Base-by-base conservation (phyloP, 441 rosid genomes). In the Viola pubescens region DNA sequence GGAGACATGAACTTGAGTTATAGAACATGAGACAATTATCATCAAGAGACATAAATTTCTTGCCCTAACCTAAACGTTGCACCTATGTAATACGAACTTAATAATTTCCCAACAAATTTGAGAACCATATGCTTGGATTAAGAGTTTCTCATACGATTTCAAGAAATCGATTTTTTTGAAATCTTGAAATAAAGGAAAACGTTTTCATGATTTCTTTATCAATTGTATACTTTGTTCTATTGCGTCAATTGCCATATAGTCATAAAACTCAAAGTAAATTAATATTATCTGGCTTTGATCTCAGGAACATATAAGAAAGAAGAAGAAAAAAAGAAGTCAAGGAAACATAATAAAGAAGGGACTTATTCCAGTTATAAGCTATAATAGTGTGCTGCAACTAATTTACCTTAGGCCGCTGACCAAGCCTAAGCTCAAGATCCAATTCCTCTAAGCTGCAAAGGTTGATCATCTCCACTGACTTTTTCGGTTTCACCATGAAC, bases 381-480 rank as follows among this genome's bases (percentile, higher is more conserved):
- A n/a, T n/a, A n/a, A 48, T 37, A 53, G 43, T 45, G 52, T 67
- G 48, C 43, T 50, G 69, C 67, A 61, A 60, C 74, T 75, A 75
- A 46, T 73, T 85, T 71, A 73, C 80, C 89, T 82, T 80, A 40
- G 87, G 86, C 51, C 76, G 80, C 52, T 72, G 58, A 3, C 95
- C 97, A 34, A 92, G 95, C 77, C 98, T 79, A 63, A 92, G 97
- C 76, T 92, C 98, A 62, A 92, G 98, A 84, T 92, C 98, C 71
- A 92, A 62, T 16, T 85, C 98, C 62, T 89, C 92, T 66, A 73
- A 62, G 56, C 54, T 45, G 71, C 19, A 69, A 58, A 59, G 59
- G 69, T 66, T 72, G 71, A 65, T 63, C 26, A 9, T 73, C 54
- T 73, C 74, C 53, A 69, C 65, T 19, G 84, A 69, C 61, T 71